These are phyloP conservation scores for Chaetomium strumarium DNA, from an alignment of 2,329 filamentous ascomycete species.

Conservation along the genomic window DNA sequence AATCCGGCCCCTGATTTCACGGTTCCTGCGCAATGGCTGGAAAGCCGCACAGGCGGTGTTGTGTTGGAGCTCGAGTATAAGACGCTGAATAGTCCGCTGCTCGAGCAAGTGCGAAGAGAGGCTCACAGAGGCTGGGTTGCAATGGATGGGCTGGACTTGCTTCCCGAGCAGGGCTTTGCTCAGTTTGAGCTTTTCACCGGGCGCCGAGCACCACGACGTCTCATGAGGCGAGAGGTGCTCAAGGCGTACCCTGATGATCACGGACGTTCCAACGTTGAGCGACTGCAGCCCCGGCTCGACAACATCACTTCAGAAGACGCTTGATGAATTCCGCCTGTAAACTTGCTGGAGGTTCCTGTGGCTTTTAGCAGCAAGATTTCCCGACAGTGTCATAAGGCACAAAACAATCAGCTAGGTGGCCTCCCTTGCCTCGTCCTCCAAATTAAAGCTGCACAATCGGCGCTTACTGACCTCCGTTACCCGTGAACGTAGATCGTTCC, in stretches of 20 bases:
- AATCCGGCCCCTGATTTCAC: constrained; percentile 63
- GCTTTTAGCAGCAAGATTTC: not conserved
- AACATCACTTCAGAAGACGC: constrained; percentile 38
- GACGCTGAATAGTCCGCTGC: constrained; percentile 63
- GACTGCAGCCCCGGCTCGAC: constrained; percentile 37
- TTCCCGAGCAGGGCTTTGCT: constrained; percentile 74
- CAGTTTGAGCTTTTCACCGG: constrained; percentile 80
- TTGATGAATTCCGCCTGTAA: constrained; percentile 15
- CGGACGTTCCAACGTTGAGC: constrained; percentile 35
- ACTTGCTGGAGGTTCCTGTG: not conserved
- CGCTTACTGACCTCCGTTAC: not conserved
- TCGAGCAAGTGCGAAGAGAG: constrained; percentile 58
- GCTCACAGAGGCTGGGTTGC: constrained; percentile 63
- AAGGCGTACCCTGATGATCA: constrained; percentile 39
- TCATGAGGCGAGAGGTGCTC: constrained; percentile 64
- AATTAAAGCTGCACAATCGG: not conserved
- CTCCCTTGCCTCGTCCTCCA: not conserved
- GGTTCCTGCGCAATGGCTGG: constrained; percentile 63
- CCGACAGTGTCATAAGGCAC: not conserved
- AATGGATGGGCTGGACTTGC: constrained; percentile 67
- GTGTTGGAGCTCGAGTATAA: constrained; percentile 71
- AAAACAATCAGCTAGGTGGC: not conserved
- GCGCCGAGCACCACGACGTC: constrained; percentile 57
- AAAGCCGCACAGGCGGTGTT: constrained; percentile 68
- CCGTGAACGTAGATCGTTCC: not conserved